Base-by-base conservation (phyloP, 2,329 filamentous ascomycete species). In the Phaeosphaeria sp. region DNA sequence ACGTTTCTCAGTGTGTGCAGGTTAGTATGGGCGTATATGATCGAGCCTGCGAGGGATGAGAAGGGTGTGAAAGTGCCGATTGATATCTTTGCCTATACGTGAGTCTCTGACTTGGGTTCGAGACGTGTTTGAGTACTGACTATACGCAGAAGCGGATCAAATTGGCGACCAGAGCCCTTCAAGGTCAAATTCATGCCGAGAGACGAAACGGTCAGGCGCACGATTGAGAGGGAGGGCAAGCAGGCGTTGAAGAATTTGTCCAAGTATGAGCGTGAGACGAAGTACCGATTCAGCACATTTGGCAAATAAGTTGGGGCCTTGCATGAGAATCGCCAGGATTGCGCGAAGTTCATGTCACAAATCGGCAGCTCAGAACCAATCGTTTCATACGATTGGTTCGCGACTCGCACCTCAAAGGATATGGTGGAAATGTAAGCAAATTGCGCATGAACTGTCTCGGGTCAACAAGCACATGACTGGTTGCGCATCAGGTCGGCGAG, bases 1-100 rank as follows among this genome's bases (percentile, higher is more conserved):
- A 83, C 83, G 0, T 87, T 83, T 78, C 81, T 87, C 61, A 85
- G 82, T 0, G 77, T 88, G 24, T 82, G 83, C 6, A 74, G 85
- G 7, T 64, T 87, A 33, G 74, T 88, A 11, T 88, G 86, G 84
- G 84, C 79, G 0, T 88, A 87, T 64, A 77, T 78, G 49, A 81
- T 87, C 53, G 68, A 75, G 53, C 77, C 79, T 44, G 76, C 72
- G 11, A 45, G 76, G 20, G 76, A 80, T 64, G 63, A 64, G 18
- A 48, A 74, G 21, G 83, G 83, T 0, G 78, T 77, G n/a, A 75
- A 80, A 25, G 75, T 84, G n/a, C 79, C 82, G 2, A 82, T 87
- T 40, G 84, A 87, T 58, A 86, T 87, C 43, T 84, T 39, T 33
- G 47, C 47, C 84, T 84, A 83, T 59, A 84, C 81, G 80, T 81